Evolutionary conservation across 2,329 filamentous ascomycete genomes (phyloP).

Genomic region (Fusarium sp.): DNA sequence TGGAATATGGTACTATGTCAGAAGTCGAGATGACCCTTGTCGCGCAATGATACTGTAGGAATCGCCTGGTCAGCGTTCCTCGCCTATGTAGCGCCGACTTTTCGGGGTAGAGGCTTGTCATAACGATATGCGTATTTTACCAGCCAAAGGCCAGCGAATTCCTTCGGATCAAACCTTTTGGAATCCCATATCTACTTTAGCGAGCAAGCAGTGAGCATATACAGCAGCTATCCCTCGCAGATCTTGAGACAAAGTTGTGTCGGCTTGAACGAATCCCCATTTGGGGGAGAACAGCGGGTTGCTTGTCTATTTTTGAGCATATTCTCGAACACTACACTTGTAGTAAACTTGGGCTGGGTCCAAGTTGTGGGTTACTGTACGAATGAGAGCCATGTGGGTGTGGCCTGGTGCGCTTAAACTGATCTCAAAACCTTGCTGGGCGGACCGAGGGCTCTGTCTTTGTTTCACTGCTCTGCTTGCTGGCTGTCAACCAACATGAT

Average conservation of each 20-base stretch:
- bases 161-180: slow-evolving; percentile 42
- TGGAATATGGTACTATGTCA: slow-evolving; percentile 48
- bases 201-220: slow-evolving; percentile 64
- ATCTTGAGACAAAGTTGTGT: slow-evolving; percentile 8
- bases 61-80: slow-evolving; percentile 63
- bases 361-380: slow-evolving; percentile 29
- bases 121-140: slow-evolving; percentile 31
- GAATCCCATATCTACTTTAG: slow-evolving; percentile 42
- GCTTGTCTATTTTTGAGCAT: background rate
- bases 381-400: slow-evolving; percentile 13
- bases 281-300: slow-evolving; percentile 1
- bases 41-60: slow-evolving; percentile 55
- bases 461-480: slow-evolving; percentile 47
- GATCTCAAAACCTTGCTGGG: slow-evolving; percentile 1
- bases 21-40: slow-evolving; percentile 70
- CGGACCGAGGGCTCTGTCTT: slow-evolving; percentile 15
- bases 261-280: background rate
- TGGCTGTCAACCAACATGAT: slow-evolving; percentile 30
- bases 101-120: slow-evolving; percentile 38
- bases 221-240: slow-evolving; percentile 27
- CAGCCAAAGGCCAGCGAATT: slow-evolving; percentile 35
- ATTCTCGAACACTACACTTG: slow-evolving; percentile 1
- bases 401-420: slow-evolving; percentile 14
- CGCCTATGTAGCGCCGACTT: slow-evolving; percentile 40
- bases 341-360: slow-evolving; percentile 29